These are phyloP conservation scores for Erythrobasidium yunnanense DNA, from an alignment of 768 basidiomycete species.

Conservation along the genomic window DNA sequence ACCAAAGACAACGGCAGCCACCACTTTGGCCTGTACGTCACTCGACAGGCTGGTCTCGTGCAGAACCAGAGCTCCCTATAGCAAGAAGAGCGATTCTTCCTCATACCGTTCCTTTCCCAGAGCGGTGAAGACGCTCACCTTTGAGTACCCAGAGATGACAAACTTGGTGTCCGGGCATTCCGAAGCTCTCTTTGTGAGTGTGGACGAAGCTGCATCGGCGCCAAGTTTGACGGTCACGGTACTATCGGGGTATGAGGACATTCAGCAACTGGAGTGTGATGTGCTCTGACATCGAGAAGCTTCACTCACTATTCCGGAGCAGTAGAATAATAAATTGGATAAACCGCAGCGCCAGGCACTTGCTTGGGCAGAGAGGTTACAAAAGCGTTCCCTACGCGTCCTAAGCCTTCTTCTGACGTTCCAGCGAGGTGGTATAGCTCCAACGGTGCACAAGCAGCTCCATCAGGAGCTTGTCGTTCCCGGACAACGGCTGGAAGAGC, in stretches of 20 bases:
- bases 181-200: constrained; percentile 1
- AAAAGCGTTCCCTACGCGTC: constrained; percentile 22
- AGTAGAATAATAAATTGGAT: constrained; percentile 20
- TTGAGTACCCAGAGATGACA: constrained; percentile 10
- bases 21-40: constrained; percentile 5
- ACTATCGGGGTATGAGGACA: not conserved
- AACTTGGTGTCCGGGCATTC: constrained; percentile 23
- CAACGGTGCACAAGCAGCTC: not conserved
- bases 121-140: constrained; percentile 1
- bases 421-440: constrained; percentile 14
- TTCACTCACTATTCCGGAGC: constrained; percentile 12
- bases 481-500: too few relatives aligned
- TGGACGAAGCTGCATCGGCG: not conserved
- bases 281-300: not conserved
- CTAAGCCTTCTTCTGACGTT: constrained; percentile 17
- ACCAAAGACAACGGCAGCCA: constrained; percentile 9
- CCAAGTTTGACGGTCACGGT: constrained; percentile 7
- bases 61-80: constrained; percentile 20
- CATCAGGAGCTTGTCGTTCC: constrained; percentile 17
- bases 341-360: constrained; percentile 7
- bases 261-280: too few relatives aligned
- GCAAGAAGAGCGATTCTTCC: not conserved
- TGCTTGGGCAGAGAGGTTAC: not conserved
- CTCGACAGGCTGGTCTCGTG: constrained; percentile 4
- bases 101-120: too few relatives aligned